Evolutionary conservation across 257 asterid genomes (phyloP), one percentile per base, ranked within the genome.

Genomic region (Fraxinus americana): DNA sequence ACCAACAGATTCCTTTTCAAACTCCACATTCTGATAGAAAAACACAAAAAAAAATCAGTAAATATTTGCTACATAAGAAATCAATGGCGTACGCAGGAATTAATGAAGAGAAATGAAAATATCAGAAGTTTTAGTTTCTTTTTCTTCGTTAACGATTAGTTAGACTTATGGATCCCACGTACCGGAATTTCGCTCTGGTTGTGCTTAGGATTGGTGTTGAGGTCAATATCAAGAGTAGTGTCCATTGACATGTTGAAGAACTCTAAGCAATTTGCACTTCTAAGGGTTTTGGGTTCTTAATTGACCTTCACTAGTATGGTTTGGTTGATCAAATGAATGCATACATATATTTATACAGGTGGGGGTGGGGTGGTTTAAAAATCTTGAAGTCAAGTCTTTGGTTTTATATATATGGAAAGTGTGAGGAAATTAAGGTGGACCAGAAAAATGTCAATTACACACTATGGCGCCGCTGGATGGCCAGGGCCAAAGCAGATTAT

Each of bases 181-280:
- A 72, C 75, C 66, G 66, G 36, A 72, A 4, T 41, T 43, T 41
- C 25, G 12, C 5, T 65, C 14, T 81, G 43, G 13, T 25, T 41
- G 1, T 29, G 76, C 29, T 8, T 7, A 39, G 80, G 80, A 73
- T 70, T 70, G 32, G 74, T 11, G 78, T 85, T 85, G 71, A 85
- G 86, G 80, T 85, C 88, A 72, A 85, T 39, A 34, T 76, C 17
- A 45, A 72, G 69, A 41, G 39, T 34, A 1, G 80, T 70, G 38
- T 75, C 75, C 79, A 78, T 81, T 27, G 74, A 38, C 38, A 68
- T 5, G 50, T 63, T 25, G 35, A 25, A 63, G 34, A 63, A 63
- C 21, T 4, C 29, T 61, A 21, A 61, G 13, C 11, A 17, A 57
- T 57, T 57, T 50, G 61, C 61, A 50, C 61, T 16, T 9, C 5